Evolutionary conservation across 352 stramenopile species (phyloP).

Genomic region (Globisporangium nagaii): DNA sequence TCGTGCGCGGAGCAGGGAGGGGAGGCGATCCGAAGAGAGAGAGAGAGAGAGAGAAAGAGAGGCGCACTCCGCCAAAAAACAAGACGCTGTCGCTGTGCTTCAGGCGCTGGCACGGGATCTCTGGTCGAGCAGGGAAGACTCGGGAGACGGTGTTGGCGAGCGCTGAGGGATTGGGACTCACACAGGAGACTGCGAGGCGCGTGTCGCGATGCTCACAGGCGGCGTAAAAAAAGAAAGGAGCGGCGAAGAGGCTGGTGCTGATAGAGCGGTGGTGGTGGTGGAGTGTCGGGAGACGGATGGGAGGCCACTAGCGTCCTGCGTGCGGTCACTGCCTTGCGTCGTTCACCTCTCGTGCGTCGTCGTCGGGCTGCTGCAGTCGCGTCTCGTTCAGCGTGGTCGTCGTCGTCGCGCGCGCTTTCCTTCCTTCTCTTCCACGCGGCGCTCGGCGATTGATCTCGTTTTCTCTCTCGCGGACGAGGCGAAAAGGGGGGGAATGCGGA

Average conservation of each 20-base stretch:
- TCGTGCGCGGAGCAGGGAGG: not conserved
- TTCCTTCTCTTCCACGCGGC: slow-evolving; percentile 8
- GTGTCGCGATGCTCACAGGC: not conserved
- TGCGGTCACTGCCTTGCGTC: not conserved
- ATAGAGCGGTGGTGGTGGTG: not conserved
- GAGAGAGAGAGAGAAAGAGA: not conserved
- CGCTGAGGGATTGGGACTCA: not conserved
- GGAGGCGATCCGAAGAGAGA: not conserved
- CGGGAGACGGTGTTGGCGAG: not conserved
- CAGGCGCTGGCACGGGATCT: not conserved
- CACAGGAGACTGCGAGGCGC: not conserved
- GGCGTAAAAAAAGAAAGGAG: slow-evolving; percentile 8
- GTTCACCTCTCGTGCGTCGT: not conserved
- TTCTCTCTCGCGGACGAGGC: not conserved
- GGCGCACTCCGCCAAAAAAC: not conserved
- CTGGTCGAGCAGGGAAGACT: not conserved
- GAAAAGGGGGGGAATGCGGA: not conserved
- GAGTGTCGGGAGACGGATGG: not conserved
- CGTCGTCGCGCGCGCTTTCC: not conserved
- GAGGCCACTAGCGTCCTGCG: not conserved
- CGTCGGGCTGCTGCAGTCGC: not conserved
- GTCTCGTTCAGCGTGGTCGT: not conserved
- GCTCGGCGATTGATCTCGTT: slow-evolving; percentile 4
- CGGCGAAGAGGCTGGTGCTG: not conserved
- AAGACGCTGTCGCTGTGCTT: not conserved